These are phyloP conservation scores for Xylariaceae sp. DNA, from an alignment of 2,329 filamentous ascomycete species.

Conservation along the genomic window DNA sequence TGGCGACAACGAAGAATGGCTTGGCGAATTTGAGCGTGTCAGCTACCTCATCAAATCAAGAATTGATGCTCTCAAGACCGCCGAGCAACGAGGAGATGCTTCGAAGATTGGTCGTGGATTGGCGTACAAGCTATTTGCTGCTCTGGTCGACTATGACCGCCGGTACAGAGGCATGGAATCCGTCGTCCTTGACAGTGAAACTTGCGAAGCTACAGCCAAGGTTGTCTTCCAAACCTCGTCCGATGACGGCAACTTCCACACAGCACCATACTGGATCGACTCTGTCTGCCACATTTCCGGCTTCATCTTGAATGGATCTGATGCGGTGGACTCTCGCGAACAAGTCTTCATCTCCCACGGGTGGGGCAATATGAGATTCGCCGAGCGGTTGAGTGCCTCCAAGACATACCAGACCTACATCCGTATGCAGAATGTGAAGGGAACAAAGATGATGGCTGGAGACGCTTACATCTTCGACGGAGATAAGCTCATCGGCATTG, in stretches of 20 bases:
- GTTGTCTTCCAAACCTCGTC: conserved; percentile 46
- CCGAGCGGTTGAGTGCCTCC: conserved; percentile 38
- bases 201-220: conserved; percentile 48
- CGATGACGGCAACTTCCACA: conserved; percentile 49
- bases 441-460: conserved; percentile 46
- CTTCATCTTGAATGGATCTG: conserved; percentile 57
- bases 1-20: conserved; percentile 57
- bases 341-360: conserved; percentile 57
- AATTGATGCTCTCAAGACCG: conserved; percentile 53
- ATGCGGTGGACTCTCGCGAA: conserved; percentile 49
- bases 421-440: conserved; percentile 51
- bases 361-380: conserved; percentile 50
- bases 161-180: conserved; percentile 56
- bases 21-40: conserved; percentile 61
- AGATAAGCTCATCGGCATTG: conserved; percentile 43
- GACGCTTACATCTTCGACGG: conserved; percentile 53
- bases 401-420: conserved; percentile 55
- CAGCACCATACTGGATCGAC: conserved; percentile 56
- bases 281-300: conserved; percentile 56
- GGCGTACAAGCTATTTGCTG: conserved; percentile 67
- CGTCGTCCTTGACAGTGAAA: conserved; percentile 51
- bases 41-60: conserved; percentile 65
- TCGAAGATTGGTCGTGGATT: conserved; percentile 71
- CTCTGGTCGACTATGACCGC: conserved; percentile 52
- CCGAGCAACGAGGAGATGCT: conserved; percentile 60